Evolutionary conservation across 305 asterid species (phyloP).

Genomic region (Fraxinus sp.): DNA sequence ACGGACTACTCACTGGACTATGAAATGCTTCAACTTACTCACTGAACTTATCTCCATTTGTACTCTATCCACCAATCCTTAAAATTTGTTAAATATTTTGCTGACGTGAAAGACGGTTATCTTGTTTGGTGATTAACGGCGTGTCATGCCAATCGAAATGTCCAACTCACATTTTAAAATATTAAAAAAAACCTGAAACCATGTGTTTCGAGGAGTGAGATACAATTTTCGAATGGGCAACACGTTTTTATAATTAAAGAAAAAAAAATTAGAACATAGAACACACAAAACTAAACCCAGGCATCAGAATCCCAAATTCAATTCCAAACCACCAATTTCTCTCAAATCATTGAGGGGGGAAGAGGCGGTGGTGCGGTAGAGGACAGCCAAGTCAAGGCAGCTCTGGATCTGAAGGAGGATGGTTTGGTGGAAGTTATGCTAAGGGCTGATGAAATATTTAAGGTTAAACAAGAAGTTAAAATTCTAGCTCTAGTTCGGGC

Average conservation of each 20-base stretch:
- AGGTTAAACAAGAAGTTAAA: not conserved
- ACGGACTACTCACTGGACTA: not conserved
- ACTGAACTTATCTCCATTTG: not conserved
- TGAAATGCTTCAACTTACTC: not conserved
- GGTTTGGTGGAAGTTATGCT: not conserved
- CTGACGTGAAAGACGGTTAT: not conserved
- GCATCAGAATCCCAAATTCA: not conserved
- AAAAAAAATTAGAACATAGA: not conserved
- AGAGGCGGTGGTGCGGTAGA: not conserved
- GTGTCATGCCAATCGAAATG: not conserved
- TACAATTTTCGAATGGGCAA: not conserved
- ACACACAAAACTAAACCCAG: not conserved
- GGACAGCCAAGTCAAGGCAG: not conserved
- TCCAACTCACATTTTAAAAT: not conserved
- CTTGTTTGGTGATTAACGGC: not conserved
- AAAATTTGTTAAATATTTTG: not conserved
- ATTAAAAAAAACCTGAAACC: not conserved
- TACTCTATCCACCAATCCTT: not conserved
- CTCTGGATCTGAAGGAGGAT: not conserved
- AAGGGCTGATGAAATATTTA: not conserved
- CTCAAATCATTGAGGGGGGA: not conserved
- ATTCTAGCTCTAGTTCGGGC: not conserved
- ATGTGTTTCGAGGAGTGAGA: not conserved
- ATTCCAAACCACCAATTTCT: not conserved
- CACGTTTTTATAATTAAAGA: not conserved